phyloP scores from a whole-genome alignment of 768 basidiomycete genomes.

The Macrolepiota dolichaula region DNA sequence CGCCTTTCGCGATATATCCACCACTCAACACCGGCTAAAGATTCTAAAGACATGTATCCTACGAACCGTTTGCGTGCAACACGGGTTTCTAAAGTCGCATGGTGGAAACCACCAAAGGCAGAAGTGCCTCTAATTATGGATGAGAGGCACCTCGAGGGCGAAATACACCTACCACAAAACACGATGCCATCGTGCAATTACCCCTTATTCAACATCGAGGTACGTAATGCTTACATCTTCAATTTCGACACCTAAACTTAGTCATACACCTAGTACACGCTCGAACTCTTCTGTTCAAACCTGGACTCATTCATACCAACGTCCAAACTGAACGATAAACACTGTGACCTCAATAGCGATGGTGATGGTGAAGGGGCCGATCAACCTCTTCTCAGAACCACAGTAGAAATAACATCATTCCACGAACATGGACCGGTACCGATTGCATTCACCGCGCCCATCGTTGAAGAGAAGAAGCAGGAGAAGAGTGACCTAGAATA shows the following conservation, averaged over 20 bases:
- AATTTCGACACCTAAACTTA: not conserved
- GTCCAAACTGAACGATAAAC: not conserved
- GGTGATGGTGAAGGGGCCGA: not conserved
- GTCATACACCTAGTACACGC: slow-evolving; percentile 1
- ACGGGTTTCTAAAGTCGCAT: not conserved
- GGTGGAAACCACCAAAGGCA: not conserved
- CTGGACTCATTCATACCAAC: not conserved
- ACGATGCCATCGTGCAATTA: not conserved
- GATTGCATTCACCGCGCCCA: not conserved
- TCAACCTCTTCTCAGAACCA: not conserved
- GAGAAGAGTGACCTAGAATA: too few species aligned
- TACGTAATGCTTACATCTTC: not conserved
- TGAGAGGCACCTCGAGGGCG: not conserved
- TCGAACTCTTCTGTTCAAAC: slow-evolving; percentile 12
- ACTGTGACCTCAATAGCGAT: not conserved
- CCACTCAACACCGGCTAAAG: not conserved
- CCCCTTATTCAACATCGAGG: not conserved
- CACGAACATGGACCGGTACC: not conserved
- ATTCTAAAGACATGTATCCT: not conserved
- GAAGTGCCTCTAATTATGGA: not conserved
- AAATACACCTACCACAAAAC: not conserved
- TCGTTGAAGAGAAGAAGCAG: not conserved
- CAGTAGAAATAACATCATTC: not conserved
- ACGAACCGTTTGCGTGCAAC: not conserved
- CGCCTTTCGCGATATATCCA: not conserved